These are phyloP conservation scores for Mycena latifolia DNA, from an alignment of 768 basidiomycete species.

Conservation along the genomic window DNA sequence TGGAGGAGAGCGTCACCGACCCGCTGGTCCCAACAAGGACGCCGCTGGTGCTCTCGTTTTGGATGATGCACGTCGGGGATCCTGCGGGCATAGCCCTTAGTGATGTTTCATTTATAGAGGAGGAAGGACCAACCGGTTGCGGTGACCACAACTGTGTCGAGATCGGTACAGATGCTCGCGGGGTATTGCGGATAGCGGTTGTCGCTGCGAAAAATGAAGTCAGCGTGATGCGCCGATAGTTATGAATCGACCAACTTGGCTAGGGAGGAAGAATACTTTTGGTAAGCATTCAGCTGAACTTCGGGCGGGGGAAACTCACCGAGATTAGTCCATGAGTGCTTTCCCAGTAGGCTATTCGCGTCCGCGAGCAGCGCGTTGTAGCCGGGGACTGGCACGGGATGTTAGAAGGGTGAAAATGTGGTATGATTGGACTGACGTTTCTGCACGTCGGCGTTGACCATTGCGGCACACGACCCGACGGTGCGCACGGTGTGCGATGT, in stretches of 20 bases:
- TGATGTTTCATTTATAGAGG: no score
- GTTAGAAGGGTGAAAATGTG: neutral
- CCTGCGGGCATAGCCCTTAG: no score
- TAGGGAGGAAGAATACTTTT: no score
- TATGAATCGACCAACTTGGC: no score
- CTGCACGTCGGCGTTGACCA: neutral
- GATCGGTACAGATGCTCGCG: slow-evolving; percentile 10
- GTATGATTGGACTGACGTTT: neutral
- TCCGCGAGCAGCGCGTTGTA: neutral
- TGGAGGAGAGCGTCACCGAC: slow-evolving; percentile 2
- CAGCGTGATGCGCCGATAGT: no score
- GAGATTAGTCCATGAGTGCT: neutral
- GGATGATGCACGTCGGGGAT: no score
- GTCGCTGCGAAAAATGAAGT: neutral
- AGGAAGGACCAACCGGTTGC: neutral
- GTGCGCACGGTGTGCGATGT: neutral
- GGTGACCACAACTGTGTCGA: neutral
- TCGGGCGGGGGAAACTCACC: neutral
- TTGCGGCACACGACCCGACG: neutral
- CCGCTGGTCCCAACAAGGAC: slow-evolving; percentile 1
- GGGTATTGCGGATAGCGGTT: slow-evolving; percentile 1
- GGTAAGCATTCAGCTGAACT: no score
- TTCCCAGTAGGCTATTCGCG: neutral
- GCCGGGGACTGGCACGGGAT: neutral
- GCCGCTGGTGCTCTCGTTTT: neutral